These are phyloP conservation scores for Schizosaccharomyces cryophilus DNA, from an alignment of 805 yeast genomes.

Conservation along the genomic window DNA sequence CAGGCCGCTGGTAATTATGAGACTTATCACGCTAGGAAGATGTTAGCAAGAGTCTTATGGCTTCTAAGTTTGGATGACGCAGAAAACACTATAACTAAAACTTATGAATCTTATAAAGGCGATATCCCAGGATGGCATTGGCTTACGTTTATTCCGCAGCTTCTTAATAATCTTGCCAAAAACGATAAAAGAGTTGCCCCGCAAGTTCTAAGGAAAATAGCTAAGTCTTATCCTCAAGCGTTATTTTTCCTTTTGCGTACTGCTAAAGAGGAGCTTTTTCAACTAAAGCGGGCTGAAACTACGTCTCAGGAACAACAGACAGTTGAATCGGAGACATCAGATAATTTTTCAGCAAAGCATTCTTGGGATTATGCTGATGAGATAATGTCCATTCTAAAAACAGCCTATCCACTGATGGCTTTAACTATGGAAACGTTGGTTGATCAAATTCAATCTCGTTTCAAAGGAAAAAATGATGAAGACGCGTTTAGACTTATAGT, in stretches of 20 bases:
- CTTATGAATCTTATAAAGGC: slow-evolving; percentile 79
- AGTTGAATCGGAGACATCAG: background rate
- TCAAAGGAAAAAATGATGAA: slow-evolving; percentile 83
- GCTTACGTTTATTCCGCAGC: slow-evolving; percentile 91
- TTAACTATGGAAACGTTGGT: slow-evolving; percentile 81
- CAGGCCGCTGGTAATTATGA: slow-evolving; percentile 96
- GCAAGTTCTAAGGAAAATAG: slow-evolving; percentile 68
- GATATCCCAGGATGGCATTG: slow-evolving; percentile 98
- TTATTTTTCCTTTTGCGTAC: slow-evolving; percentile 87
- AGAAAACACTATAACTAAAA: slow-evolving; percentile 53
- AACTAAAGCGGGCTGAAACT: slow-evolving; percentile 52
- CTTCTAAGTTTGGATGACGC: slow-evolving; percentile 74
- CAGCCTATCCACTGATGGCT: slow-evolving; percentile 86
- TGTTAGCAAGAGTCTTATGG: slow-evolving; percentile 81
- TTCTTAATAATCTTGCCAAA: slow-evolving; percentile 69
- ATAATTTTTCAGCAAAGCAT: background rate
- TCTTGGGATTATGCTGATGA: slow-evolving; percentile 75
- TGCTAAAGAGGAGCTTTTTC: slow-evolving; percentile 79
- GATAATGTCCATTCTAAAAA: slow-evolving; percentile 80
- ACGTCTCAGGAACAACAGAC: slow-evolving; percentile 18
- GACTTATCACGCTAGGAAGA: slow-evolving; percentile 67
- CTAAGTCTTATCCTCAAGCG: slow-evolving; percentile 92
- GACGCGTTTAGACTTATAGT: slow-evolving; percentile 85
- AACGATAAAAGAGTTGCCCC: slow-evolving; percentile 77
- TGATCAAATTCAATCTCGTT: slow-evolving; percentile 81